A percentile compares a stretch with the other conserved stretches of the same genome.
phyloP scores from a whole-genome alignment of 345 rosid species.

The Linum tenue region DNA sequence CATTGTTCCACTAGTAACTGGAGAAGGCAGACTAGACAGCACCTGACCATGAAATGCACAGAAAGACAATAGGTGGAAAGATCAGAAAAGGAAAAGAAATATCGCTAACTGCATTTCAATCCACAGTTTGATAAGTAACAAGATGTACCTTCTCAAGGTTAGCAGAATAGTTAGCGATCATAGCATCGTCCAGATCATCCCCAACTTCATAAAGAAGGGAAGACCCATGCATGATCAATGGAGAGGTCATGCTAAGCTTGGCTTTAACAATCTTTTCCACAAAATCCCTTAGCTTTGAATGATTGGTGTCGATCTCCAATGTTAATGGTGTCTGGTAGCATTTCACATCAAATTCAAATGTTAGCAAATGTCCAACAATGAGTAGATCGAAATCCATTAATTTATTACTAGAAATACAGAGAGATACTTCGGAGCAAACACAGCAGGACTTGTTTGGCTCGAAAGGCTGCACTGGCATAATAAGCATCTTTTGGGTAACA shows the following conservation, averaged over 20 bases:
- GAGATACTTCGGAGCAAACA: constrained; percentile 86
- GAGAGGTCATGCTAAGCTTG: constrained; percentile 90
- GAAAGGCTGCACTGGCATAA: constrained; percentile 92
- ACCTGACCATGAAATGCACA: constrained; percentile 31
- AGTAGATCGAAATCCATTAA: constrained; percentile 8
- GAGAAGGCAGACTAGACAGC: constrained; percentile 72
- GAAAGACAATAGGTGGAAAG: background rate
- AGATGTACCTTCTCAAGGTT: constrained; percentile 82
- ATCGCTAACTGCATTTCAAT: constrained; percentile 1
- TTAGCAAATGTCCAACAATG: constrained; percentile 9
- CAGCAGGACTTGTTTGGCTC: constrained; percentile 87
- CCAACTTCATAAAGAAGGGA: constrained; percentile 92
- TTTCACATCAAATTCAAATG: constrained; percentile 11
- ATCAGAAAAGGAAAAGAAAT: background rate
- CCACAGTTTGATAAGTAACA: background rate
- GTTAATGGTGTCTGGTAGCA: constrained; percentile 65
- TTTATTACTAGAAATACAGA: constrained; percentile 3
- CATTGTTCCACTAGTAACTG: constrained; percentile 58
- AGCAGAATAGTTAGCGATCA: constrained; percentile 67
- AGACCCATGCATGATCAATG: constrained; percentile 70
- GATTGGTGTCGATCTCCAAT: constrained; percentile 72
- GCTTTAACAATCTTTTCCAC: constrained; percentile 91
- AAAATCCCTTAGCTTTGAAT: constrained; percentile 73
- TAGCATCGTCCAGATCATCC: constrained; percentile 80
- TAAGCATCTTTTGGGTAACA: constrained; percentile 75